These are phyloP conservation scores for Malassezia cuniculi DNA, from an alignment of 1,284 basidiomycete genomes.

Conservation along the genomic window DNA sequence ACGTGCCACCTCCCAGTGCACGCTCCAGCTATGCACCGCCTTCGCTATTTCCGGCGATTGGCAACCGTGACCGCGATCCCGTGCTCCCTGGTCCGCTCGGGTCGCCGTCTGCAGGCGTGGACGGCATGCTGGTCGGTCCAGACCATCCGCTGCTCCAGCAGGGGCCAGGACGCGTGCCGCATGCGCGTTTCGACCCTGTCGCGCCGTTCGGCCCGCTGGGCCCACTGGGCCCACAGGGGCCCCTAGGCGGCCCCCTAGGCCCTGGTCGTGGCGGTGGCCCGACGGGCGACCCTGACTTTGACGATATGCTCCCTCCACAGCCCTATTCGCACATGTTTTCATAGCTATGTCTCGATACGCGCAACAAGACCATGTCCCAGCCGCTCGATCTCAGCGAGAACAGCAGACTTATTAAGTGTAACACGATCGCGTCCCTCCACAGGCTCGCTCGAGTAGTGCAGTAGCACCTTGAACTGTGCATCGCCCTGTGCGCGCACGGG, in stretches of 20 bases:
- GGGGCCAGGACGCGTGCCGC: conserved; percentile 5
- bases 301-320: conserved; percentile 9
- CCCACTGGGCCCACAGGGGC: background rate
- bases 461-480: conserved; percentile 61
- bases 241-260: too few species aligned
- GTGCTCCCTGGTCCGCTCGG: too few species aligned
- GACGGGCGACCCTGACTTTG: conserved; percentile 10
- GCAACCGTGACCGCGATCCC: too few species aligned
- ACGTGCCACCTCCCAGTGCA: too few species aligned
- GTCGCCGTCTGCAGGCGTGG: background rate
- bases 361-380: conserved; percentile 60
- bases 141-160: conserved; percentile 6
- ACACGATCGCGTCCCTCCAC: conserved; percentile 46
- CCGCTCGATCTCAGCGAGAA: conserved; percentile 66
- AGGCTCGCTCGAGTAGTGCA: conserved; percentile 56
- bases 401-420: conserved; percentile 56
- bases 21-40: too few species aligned
- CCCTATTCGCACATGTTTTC: too few species aligned
- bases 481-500: too few species aligned
- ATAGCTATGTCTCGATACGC: conserved; percentile 15
- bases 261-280: background rate
- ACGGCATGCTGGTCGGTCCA: conserved; percentile 13
- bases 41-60: too few species aligned
- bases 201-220: background rate
- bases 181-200: conserved; percentile 10